phyloP scores from a whole-genome alignment of 345 rosid species.

The Nasturtium officinale region DNA sequence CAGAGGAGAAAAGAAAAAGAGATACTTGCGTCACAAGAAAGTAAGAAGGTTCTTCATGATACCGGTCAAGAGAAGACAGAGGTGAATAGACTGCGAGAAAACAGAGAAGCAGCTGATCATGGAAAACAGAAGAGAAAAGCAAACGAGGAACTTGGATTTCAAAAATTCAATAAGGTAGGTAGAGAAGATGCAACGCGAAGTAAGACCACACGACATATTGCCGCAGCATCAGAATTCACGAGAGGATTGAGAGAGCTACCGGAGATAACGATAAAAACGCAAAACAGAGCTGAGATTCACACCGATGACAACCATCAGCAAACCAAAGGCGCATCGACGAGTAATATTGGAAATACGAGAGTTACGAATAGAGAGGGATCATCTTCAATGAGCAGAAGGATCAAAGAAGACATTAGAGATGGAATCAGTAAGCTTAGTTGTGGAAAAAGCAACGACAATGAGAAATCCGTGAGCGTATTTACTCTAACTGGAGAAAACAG shows the following conservation, averaged over 20 bases:
- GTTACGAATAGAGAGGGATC: slow-evolving; percentile 43
- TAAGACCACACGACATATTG: slow-evolving; percentile 31
- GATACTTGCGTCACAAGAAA: slow-evolving; percentile 13
- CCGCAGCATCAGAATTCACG: slow-evolving; percentile 44
- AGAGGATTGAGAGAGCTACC: slow-evolving; percentile 36
- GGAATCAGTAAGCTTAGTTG: slow-evolving; percentile 56
- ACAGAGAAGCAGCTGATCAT: slow-evolving; percentile 8
- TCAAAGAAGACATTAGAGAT: slow-evolving; percentile 62
- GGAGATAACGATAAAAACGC: slow-evolving; percentile 20
- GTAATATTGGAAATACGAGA: slow-evolving; percentile 22
- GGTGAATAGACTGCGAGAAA: not conserved
- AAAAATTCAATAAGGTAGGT: slow-evolving; percentile 28
- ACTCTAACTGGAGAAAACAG: slow-evolving; percentile 87
- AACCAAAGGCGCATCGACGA: slow-evolving; percentile 34
- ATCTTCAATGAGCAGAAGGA: slow-evolving; percentile 44
- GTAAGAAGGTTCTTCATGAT: not conserved
- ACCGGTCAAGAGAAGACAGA: not conserved
- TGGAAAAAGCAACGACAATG: slow-evolving; percentile 49
- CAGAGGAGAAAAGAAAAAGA: slow-evolving; percentile 29
- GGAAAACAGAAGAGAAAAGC: slow-evolving; percentile 28
- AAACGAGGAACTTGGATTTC: slow-evolving; percentile 19
- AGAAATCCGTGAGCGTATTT: slow-evolving; percentile 48
- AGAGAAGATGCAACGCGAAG: slow-evolving; percentile 38
- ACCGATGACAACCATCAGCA: slow-evolving; percentile 43
- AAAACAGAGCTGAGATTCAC: slow-evolving; percentile 32